A percentile compares a stretch with the other conserved stretches of the same genome.
These are phyloP conservation scores for Blastobotrys parvus DNA, from an alignment of 805 yeast species.

Conservation along the genomic window DNA sequence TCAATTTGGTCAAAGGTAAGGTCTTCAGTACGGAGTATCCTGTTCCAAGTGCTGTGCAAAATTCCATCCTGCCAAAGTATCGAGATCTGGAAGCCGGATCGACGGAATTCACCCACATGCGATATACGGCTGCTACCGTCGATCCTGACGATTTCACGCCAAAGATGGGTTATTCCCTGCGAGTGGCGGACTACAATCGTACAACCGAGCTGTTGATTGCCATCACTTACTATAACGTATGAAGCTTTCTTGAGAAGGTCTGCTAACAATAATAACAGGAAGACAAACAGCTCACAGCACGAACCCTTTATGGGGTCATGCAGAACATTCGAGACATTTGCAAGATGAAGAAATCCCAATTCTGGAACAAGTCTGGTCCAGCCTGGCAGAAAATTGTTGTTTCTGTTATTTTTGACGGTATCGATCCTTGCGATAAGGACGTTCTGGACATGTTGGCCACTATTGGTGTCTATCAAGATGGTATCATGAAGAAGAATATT, in stretches of 20 bases:
- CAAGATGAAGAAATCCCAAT: constrained; percentile 36
- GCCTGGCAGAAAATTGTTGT: constrained; percentile 62
- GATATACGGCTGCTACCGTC: constrained; percentile 58
- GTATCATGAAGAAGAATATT: constrained; percentile 51
- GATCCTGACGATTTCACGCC: constrained; percentile 58
- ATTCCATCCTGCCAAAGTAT: constrained; percentile 29
- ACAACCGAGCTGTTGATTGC: constrained; percentile 55
- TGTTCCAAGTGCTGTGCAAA: constrained; percentile 34
- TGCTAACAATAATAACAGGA: constrained; percentile 25
- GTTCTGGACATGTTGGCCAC: constrained; percentile 58
- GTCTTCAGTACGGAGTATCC: constrained; percentile 30
- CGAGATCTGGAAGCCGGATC: constrained; percentile 37
- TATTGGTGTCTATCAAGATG: constrained; percentile 59
- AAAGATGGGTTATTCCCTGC: constrained; percentile 44
- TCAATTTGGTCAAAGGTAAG: constrained; percentile 30
- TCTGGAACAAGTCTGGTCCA: constrained; percentile 43
- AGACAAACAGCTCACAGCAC: constrained; percentile 51
- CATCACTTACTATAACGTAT: constrained; percentile 49
- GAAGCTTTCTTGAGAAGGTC: not conserved
- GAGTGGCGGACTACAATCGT: constrained; percentile 50
- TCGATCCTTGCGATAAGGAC: constrained; percentile 55
- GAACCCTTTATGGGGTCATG: constrained; percentile 57
- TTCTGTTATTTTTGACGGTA: constrained; percentile 55
- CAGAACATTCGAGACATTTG: constrained; percentile 55
- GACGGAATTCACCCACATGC: constrained; percentile 49